Percentiles rank a stretch among this genome's conserved stretches.
Conservation (phyloP, 208 protist species). For the Balamuthia mandrillaris region DNA sequence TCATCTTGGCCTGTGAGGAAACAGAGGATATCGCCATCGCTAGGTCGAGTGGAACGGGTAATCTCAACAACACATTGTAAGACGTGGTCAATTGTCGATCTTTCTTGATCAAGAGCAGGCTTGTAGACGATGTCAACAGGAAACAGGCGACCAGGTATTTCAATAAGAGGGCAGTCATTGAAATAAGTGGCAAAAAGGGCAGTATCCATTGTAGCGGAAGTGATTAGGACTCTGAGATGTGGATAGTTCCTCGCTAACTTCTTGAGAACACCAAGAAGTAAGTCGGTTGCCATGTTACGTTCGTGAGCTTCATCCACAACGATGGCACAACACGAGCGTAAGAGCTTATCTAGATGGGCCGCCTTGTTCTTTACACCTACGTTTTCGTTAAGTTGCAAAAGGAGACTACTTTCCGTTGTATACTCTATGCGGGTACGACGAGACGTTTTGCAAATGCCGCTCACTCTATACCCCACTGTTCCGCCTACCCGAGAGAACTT, state of each 20-base stretch:
- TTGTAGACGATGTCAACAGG: conserved; percentile 91
- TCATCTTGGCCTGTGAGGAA: conserved; percentile 99
- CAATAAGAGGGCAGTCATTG: conserved; percentile 71
- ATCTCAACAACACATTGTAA: too few species aligned
- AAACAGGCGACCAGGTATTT: conserved; percentile 90
- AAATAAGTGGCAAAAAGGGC: conserved; percentile 96
- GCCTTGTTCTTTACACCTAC: too few species aligned
- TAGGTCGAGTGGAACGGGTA: not conserved
- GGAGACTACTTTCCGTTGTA: not conserved
- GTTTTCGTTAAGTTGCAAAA: not conserved
- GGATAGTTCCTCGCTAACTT: conserved; percentile 65
- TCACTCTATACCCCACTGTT: not conserved
- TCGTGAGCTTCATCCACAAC: conserved; percentile 92
- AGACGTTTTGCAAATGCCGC: not conserved
- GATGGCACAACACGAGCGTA: conserved; percentile 77
- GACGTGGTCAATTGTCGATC: conserved; percentile 44
- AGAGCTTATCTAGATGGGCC: too few species aligned
- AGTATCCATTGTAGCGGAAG: conserved; percentile 98
- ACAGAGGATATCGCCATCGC: conserved; percentile 96
- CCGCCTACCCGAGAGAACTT: not conserved
- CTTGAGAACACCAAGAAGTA: conserved; percentile 94
- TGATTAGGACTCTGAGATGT: conserved; percentile 98
- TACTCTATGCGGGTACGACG: not conserved
- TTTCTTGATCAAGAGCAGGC: conserved; percentile 46
- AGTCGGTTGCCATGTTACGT: conserved; percentile 90